Percentiles rank a stretch among this genome's conserved stretches.
These are phyloP conservation scores for Endoconidiophora polonica DNA, from an alignment of 2,329 filamentous ascomycete genomes.

Conservation along the genomic window DNA sequence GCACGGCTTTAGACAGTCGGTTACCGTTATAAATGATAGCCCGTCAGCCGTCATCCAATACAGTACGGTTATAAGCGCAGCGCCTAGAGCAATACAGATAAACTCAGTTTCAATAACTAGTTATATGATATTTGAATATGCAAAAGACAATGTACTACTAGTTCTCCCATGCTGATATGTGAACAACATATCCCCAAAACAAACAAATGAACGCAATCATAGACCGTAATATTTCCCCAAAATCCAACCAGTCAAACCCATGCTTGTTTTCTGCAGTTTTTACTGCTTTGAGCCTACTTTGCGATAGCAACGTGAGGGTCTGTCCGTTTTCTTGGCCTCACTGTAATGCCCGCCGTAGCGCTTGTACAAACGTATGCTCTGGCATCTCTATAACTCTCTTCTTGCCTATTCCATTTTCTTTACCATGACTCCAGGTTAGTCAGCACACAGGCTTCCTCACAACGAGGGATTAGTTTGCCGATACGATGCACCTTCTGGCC, in stretches of 20 bases:
- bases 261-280: background rate
- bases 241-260: background rate
- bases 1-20: too few relatives aligned
- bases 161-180: too few relatives aligned
- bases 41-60: too few relatives aligned
- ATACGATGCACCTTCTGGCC: slow-evolving; percentile 67
- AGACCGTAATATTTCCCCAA: background rate
- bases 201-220: background rate
- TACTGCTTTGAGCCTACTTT: background rate
- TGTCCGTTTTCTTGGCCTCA: background rate
- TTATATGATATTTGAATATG: too few relatives aligned
- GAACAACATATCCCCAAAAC: background rate
- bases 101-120: too few relatives aligned
- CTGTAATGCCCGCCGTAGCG: background rate
- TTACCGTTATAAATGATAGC: too few relatives aligned
- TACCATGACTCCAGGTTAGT: slow-evolving; percentile 13
- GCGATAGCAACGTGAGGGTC: background rate
- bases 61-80: too few relatives aligned
- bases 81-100: too few relatives aligned
- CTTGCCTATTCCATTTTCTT: background rate
- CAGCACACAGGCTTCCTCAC: slow-evolving; percentile 17
- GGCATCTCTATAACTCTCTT: background rate
- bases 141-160: too few relatives aligned
- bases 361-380: background rate
- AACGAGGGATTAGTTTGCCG: slow-evolving; percentile 50